Percentiles rank a stretch among this genome's conserved stretches.
These are phyloP conservation scores for Fonsecaea multimorphosa DNA, from an alignment of 2,329 filamentous ascomycete genomes.

Conservation along the genomic window DNA sequence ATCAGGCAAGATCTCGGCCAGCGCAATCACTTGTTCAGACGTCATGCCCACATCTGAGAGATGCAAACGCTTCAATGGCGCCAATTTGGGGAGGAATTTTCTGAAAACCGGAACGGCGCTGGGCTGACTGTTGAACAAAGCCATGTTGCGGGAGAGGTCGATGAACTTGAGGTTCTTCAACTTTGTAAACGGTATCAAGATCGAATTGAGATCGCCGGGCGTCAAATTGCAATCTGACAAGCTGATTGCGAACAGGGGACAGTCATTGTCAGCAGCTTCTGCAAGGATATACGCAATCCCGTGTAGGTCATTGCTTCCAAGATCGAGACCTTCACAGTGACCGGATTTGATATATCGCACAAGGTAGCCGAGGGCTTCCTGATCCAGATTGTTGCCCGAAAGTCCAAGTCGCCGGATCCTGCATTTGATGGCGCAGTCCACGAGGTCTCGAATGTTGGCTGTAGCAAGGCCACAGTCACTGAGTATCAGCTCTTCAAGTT, in stretches of 20 bases:
- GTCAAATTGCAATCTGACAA: constrained; percentile 83
- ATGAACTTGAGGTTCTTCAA: constrained; percentile 82
- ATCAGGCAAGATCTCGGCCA: constrained; percentile 90
- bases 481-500: constrained; percentile 81
- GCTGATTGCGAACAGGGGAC: constrained; percentile 78
- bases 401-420: constrained; percentile 80
- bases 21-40: constrained; percentile 84
- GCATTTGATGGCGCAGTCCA: constrained; percentile 81
- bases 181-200: constrained; percentile 75
- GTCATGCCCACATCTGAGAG: constrained; percentile 82
- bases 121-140: constrained; percentile 75
- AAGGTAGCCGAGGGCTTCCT: constrained; percentile 75
- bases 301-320: constrained; percentile 79
- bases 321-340: constrained; percentile 83
- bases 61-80: constrained; percentile 80
- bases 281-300: constrained; percentile 55
- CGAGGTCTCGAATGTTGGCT: constrained; percentile 73
- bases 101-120: constrained; percentile 76
- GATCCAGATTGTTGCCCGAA: constrained; percentile 78
- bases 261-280: constrained; percentile 58
- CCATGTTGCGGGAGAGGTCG: constrained; percentile 87
- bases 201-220: constrained; percentile 71
- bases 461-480: constrained; percentile 77
- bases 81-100: constrained; percentile 82
- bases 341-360: constrained; percentile 76